These are phyloP conservation scores for Starmerella floricola DNA, from an alignment of 805 yeast genomes.

Conservation along the genomic window DNA sequence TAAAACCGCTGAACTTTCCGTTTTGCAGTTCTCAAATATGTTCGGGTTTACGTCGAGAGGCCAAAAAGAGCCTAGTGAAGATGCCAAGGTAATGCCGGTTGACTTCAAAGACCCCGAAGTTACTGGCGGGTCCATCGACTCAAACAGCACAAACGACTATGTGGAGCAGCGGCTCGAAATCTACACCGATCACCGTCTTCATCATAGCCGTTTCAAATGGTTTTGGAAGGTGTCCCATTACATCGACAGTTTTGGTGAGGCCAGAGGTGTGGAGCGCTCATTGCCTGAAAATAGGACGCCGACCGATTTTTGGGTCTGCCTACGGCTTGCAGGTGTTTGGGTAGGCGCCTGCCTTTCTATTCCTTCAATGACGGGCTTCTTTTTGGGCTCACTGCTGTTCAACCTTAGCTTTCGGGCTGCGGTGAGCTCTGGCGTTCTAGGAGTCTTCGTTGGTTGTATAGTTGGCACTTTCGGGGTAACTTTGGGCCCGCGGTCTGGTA, in stretches of 20 bases:
- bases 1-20: no score
- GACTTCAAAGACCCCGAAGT: neutral
- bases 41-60: no score
- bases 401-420: conserved; percentile 58
- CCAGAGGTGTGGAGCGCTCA: conserved; percentile 68
- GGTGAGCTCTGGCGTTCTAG: conserved; percentile 48
- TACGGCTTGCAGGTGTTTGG: conserved; percentile 59
- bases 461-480: conserved; percentile 73
- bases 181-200: conserved; percentile 15
- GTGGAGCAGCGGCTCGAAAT: conserved; percentile 1
- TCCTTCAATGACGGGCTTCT: conserved; percentile 78
- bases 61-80: no score
- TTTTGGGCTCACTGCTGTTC: conserved; percentile 61
- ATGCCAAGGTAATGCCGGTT: no score
- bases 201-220: conserved; percentile 17
- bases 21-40: no score
- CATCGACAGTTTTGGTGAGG: conserved; percentile 51
- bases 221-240: conserved; percentile 21
- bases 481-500: conserved; percentile 85
- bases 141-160: neutral
- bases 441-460: conserved; percentile 55
- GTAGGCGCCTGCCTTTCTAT: conserved; percentile 74
- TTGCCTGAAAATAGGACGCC: conserved; percentile 45
- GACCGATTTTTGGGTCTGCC: conserved; percentile 20
- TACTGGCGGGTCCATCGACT: neutral